These are phyloP conservation scores for Silene uniflora DNA, from an alignment of 148 eudicot genomes.

Conservation along the genomic window DNA sequence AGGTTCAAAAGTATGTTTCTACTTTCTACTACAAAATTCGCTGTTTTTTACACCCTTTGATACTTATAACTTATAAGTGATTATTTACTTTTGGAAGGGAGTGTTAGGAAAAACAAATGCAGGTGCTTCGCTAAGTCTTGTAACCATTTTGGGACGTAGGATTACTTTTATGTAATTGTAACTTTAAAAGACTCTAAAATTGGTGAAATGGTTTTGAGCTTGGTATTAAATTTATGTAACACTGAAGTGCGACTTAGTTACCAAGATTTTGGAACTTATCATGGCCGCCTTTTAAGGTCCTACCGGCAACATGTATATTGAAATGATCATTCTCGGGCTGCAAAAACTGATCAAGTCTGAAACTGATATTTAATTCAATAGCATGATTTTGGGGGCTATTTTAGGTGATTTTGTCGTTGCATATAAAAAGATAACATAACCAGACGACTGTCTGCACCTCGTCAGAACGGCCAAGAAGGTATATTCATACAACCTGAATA, in stretches of 20 bases:
- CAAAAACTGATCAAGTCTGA: background rate
- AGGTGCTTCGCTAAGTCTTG: no score
- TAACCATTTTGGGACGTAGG: no score
- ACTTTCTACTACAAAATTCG: background rate
- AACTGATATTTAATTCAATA: background rate
- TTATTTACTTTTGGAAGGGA: no score
- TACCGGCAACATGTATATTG: background rate
- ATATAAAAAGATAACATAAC: background rate
- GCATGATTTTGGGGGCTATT: background rate
- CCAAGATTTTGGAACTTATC: no score
- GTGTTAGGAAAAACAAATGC: no score
- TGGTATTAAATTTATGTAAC: no score
- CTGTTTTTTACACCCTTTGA: no score
- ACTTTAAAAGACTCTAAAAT: no score
- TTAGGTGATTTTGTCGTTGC: background rate
- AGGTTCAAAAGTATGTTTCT: constrained; percentile 62
- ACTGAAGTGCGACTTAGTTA: no score
- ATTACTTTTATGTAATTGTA: no score
- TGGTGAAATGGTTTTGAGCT: no score
- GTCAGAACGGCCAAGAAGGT: background rate
- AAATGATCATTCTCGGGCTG: background rate
- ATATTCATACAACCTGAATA: background rate
- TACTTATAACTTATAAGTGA: background rate
- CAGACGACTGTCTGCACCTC: background rate
- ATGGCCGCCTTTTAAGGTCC: no score